Base-by-base conservation (phyloP, 2,329 filamentous ascomycete species). In the Penicillium sp. region DNA sequence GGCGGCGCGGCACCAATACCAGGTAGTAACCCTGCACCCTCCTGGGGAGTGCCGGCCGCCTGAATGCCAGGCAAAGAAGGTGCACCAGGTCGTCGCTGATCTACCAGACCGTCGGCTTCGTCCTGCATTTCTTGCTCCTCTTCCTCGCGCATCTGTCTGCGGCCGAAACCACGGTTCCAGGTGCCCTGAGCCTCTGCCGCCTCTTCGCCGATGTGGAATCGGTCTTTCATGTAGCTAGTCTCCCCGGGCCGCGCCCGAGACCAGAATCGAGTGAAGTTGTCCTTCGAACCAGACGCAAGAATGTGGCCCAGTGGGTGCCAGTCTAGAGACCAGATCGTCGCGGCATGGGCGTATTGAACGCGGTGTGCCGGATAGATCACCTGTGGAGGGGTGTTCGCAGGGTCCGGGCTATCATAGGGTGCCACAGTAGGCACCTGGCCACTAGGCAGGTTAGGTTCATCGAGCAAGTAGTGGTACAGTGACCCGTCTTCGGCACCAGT, bases 271-370 rank as follows among this genome's bases (percentile, higher is more conserved):
- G 93, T 97, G 47, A 95, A 90, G 27, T 93, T 84, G 64, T 98
- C 93, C 64, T 98, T 97, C 8, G 90, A 95, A 9, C 93, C 93
- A 2, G 91, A 94, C 1, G 90, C 90, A 6, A 98, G 78, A 48
- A 98, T 91, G 60, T 98, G 93, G 18, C 93, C 93, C 0, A 97
- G 76, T 1, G 93, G 93, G 62, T 98, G 93, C 90, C 93, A 98
- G 70, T 96, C 90, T 34, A 98, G 78, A 13, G 90, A 94, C 93
- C 93, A 98, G 50, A 98, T 93, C 13, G 89, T 88, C 62, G 90
- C 94, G 54, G 94, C 87, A 64, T 98, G 93, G 0, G 93, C 93
- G 59, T 84, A 91, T 6, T 86, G 81, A 20, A 96, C 71, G 57
- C 82, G 85, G 71, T 97, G 91, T 3, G 89, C 88, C 2, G 93